A percentile compares a stretch with the other conserved stretches of the same genome.
phyloP scores from a whole-genome alignment of 768 basidiomycete species.

The Agrocybe praecox region DNA sequence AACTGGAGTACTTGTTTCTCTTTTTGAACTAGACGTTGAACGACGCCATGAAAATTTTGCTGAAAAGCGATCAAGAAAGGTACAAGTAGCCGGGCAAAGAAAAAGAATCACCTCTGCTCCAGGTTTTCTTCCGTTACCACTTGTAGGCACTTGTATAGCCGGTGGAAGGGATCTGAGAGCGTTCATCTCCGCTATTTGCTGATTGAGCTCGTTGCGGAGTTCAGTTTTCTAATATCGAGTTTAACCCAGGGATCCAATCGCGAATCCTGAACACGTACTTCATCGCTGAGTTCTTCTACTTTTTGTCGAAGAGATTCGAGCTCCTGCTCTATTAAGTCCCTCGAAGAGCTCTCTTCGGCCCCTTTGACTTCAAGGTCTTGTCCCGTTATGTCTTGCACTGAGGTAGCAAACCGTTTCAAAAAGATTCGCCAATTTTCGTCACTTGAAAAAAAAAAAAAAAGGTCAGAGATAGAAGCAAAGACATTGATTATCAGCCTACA shows the following conservation, averaged over 20 bases:
- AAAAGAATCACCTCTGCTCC: conserved; percentile 56
- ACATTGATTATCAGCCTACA: conserved; percentile 43
- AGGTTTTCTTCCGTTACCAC: conserved; percentile 46
- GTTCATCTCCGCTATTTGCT: conserved; percentile 70
- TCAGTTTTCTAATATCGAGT: conserved; percentile 41
- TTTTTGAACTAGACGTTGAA: conserved; percentile 81
- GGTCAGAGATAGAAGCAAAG: not conserved
- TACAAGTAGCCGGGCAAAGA: not conserved
- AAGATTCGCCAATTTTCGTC: conserved; percentile 67
- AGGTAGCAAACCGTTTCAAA: conserved; percentile 58
- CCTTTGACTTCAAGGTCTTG: conserved; percentile 58
- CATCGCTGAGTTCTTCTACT: conserved; percentile 65
- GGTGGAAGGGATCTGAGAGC: conserved; percentile 58
- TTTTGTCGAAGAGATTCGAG: conserved; percentile 57
- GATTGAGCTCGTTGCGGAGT: conserved; percentile 55
- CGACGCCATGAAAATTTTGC: conserved; percentile 70
- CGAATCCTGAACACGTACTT: conserved; percentile 41
- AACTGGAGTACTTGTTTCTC: conserved; percentile 83
- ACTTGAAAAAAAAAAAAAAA: conserved; percentile 36
- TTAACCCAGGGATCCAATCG: not conserved
- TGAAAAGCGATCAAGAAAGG: conserved; percentile 5
- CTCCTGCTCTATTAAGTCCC: conserved; percentile 58
- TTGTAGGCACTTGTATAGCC: conserved; percentile 34
- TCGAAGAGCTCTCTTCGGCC: conserved; percentile 35
- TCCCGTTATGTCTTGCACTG: conserved; percentile 69